These are phyloP conservation scores for Solanum chilense DNA, from an alignment of 257 asterid genomes.

Conservation along the genomic window DNA sequence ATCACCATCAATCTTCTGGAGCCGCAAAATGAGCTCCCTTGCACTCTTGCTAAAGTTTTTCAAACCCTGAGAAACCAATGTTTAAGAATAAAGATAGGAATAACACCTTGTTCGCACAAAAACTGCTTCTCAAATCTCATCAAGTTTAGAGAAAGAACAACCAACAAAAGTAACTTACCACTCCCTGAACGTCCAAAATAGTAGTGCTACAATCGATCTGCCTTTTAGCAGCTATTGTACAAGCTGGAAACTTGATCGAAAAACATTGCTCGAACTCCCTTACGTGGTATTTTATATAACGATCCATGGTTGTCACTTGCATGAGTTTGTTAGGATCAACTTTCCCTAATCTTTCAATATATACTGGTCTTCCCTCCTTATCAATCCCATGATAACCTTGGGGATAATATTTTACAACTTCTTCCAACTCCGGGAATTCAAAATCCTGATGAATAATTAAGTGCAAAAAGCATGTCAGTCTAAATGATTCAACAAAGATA, in stretches of 20 bases:
- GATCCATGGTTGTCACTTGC: conserved; percentile 90
- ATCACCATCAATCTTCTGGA: conserved; percentile 92
- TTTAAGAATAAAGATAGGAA: background rate
- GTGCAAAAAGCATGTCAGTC: background rate
- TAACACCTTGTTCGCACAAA: background rate
- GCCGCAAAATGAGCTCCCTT: conserved; percentile 72
- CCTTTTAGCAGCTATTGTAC: conserved; percentile 89
- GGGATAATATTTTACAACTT: conserved; percentile 80
- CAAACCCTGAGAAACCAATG: conserved; percentile 45
- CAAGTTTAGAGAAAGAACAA: background rate
- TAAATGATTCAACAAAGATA: background rate
- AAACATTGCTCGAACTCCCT: conserved; percentile 77
- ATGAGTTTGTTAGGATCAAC: conserved; percentile 78
- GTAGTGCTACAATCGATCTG: conserved; percentile 96
- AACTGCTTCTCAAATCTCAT: background rate
- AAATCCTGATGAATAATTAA: conserved; percentile 50
- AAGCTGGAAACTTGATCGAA: conserved; percentile 83
- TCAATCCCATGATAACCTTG: conserved; percentile 97
- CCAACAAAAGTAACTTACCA: conserved; percentile 44
- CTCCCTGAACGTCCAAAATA: conserved; percentile 96
- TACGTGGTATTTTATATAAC: conserved; percentile 79
- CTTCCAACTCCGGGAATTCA: conserved; percentile 65
- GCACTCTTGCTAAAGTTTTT: conserved; percentile 84
- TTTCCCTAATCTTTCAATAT: conserved; percentile 87
- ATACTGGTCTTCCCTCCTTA: conserved; percentile 90